Base-by-base conservation (phyloP, 352 stramenopile genomes). In the Phytophthora pistaciae region DNA sequence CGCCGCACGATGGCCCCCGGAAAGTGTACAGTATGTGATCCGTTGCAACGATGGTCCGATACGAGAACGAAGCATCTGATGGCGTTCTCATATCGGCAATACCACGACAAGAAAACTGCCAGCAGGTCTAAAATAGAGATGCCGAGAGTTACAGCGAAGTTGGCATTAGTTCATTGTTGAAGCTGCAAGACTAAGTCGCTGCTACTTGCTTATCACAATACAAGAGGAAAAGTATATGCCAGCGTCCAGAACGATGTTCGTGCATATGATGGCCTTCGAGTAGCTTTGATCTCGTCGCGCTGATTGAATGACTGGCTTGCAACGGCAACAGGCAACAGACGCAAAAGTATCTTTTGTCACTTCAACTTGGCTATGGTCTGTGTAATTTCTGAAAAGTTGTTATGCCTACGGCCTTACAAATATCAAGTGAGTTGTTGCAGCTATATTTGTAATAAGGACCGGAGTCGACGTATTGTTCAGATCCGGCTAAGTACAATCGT, bases 301-400 rank as follows among this genome's bases (percentile, higher is more conserved):
- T 63, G 20, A 10, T 13, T 33, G 10, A 49, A 48, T 50, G 56
- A 25, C 38, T 61, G 38, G 18, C 31, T 36, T 27, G 9, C 11
- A 50, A 18, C 8, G 48, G n/a, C n/a, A n/a, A n/a, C n/a, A n/a
- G n/a, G n/a, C 56, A 62, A 62, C 38, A 54, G 16, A 23, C 8
- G 18, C 27, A 68, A 68, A 72, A 55, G 42, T 68, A 72, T 68
- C 59, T 72, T 67, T 33, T 27, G n/a, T 2, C 58, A 72, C 65
- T 72, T 72, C 65, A 72, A 72, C 50, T 31, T 63, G 64, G 27
- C 29, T 67, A 60, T 46, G 11, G 0, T 10, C 2, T 9, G 18
- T 42, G 56, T 66, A 66, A 60, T 70, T 64, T 55, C 25, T 7
- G 5, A 5, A 8, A 23, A 9, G 9, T 38, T 11, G 13, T 21